A percentile compares a stretch with the other conserved stretches of the same genome.
Evolutionary conservation across 306 rosid species (phyloP).

Genomic region (Trichosanthes truncata): DNA sequence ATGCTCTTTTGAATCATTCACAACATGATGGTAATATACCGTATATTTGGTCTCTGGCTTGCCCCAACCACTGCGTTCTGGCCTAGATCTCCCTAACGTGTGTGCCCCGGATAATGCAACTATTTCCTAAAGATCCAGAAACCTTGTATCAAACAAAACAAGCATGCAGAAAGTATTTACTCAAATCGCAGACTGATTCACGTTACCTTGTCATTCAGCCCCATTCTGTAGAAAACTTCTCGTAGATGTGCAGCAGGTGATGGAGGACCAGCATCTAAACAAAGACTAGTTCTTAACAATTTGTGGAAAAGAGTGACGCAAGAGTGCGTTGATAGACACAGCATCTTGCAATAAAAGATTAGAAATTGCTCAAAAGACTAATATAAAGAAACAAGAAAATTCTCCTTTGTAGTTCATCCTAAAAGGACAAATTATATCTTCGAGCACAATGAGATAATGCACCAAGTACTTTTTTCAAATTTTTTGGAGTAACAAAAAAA

Average conservation of each 20-base stretch:
- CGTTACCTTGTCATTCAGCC: conserved; percentile 72
- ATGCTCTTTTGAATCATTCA: not conserved
- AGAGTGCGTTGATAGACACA: not conserved
- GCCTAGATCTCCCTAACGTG: conserved; percentile 89
- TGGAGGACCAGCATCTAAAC: conserved; percentile 81
- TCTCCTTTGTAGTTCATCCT: not conserved
- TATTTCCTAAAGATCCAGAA: conserved; percentile 62
- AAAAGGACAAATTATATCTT: not conserved
- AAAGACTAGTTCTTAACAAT: conserved; percentile 15
- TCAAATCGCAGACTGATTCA: conserved; percentile 9
- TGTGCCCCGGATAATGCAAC: conserved; percentile 97
- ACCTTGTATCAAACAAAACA: conserved; percentile 11
- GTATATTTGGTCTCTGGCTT: conserved; percentile 94
- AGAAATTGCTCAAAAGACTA: not conserved
- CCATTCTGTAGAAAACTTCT: conserved; percentile 92
- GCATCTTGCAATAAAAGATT: not conserved
- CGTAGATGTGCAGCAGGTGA: conserved; percentile 95
- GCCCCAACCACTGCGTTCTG: conserved; percentile 99
- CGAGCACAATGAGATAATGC: not conserved
- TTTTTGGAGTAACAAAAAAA: not conserved
- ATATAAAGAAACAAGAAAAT: not conserved
- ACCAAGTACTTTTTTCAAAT: not conserved
- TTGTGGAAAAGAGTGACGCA: not conserved
- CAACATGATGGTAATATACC: conserved; percentile 27
- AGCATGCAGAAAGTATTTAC: conserved; percentile 1